Evolutionary conservation across 257 asterid species (phyloP).

Genomic region (Ilex asprella): DNA sequence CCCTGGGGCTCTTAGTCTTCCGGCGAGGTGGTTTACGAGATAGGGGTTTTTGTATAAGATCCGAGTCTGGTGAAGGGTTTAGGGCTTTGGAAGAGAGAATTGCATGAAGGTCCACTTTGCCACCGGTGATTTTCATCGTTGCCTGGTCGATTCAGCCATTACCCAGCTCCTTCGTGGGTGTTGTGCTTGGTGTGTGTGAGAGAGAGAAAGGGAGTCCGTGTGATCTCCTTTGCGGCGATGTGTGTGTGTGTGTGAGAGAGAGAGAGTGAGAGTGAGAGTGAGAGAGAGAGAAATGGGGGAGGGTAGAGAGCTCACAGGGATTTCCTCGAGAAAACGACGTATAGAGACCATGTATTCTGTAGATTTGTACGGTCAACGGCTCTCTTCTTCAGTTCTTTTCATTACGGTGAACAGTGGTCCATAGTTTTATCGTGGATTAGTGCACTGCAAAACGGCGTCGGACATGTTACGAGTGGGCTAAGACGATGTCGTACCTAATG

Average conservation of each 20-base stretch:
- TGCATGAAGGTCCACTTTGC: slow-evolving; percentile 15
- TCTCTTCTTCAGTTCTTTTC: background rate
- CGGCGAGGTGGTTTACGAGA: slow-evolving; percentile 37
- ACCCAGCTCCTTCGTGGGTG: background rate
- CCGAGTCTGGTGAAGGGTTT: slow-evolving; percentile 26
- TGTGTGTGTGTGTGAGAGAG: too few species aligned
- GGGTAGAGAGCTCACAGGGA: background rate
- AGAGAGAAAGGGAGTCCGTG: too few species aligned
- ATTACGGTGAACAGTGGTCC: slow-evolving; percentile 9
- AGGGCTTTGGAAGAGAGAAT: slow-evolving; percentile 5
- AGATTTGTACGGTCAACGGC: slow-evolving; percentile 38
- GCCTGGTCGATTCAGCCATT: slow-evolving; percentile 32
- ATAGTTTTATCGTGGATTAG: slow-evolving; percentile 2
- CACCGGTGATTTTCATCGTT: slow-evolving; percentile 46
- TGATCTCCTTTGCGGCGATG: too few species aligned
- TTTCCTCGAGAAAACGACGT: background rate
- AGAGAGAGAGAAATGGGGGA: too few species aligned
- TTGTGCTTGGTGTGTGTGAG: too few species aligned
- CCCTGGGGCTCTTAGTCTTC: slow-evolving; percentile 25
- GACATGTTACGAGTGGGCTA: too few species aligned
- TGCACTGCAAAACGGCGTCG: too few species aligned
- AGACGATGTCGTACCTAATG: too few species aligned
- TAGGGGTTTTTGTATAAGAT: slow-evolving; percentile 28
- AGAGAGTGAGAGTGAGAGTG: too few species aligned
- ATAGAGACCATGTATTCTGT: slow-evolving; percentile 4